Percentiles rank a stretch among this genome's conserved stretches.
Conservation (phyloP, 2,329 filamentous ascomycete genomes). For the Neofusicoccum laricinum region DNA sequence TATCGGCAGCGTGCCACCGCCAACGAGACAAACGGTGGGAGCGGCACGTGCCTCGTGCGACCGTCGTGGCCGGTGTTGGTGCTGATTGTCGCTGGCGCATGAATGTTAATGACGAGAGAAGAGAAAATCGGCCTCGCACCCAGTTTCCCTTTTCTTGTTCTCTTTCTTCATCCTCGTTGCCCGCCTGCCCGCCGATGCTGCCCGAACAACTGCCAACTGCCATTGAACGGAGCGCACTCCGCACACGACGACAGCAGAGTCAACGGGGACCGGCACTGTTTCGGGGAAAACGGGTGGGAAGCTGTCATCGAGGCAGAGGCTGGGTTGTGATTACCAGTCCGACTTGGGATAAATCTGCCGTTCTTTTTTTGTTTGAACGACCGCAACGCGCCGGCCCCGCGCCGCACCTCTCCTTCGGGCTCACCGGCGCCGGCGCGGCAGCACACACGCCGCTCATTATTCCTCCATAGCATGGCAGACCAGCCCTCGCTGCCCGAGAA, state of each 20-base stretch:
- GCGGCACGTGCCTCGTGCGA: conserved; percentile 1
- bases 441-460: not conserved
- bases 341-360: not conserved
- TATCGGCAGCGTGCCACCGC: not conserved
- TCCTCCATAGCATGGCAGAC: not conserved
- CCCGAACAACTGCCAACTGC: not conserved
- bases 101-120: not conserved
- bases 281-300: not conserved
- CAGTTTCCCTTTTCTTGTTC: not conserved
- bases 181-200: not conserved
- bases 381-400: not conserved
- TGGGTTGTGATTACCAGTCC: not conserved
- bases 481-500: not conserved
- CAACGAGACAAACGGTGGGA: not conserved
- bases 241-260: not conserved
- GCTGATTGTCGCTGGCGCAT: not conserved
- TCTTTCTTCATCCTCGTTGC: not conserved
- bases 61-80: not conserved
- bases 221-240: not conserved
- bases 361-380: conserved; percentile 4
- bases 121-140: not conserved
- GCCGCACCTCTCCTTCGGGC: not conserved
- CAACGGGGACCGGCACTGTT: not conserved
- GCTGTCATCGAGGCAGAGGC: not conserved
- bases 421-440: not conserved